Base-by-base conservation (phyloP, 1,284 basidiomycete genomes). In the Apiotrichum sp. region DNA sequence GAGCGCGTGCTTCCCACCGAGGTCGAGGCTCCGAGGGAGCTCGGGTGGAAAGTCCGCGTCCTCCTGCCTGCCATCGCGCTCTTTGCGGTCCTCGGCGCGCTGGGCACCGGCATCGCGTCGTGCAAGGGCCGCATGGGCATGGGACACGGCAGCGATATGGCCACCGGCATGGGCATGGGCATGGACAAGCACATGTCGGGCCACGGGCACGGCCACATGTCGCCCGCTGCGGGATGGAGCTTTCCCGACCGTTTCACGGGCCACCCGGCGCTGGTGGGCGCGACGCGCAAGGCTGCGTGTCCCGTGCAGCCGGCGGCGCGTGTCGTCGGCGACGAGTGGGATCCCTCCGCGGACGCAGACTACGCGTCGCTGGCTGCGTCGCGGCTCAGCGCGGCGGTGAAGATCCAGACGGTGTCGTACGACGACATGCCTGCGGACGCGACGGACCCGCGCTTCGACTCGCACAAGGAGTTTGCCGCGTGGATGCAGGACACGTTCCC, bases 401-500 rank as follows among this genome's bases (percentile, higher is more conserved):
- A 73, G 54, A 68, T 72, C 52, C 54, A 76, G 44, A 72, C 78
- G 14, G 74, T 76, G 35, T 75, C 73, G 2, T 78, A 65, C 56
- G 78, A 80, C 58, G 66, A 77, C 54, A 60, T 68, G n/a, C 60
- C 65, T 1, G 56, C 69, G 13, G 63, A 67, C 42, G 59, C 63
- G 3, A 57, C 65, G 43, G 69, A 78, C 63, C 62, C 71, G 0
- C 59, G 65, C 4, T 78, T 73, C 56, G 69, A 74, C 16, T 68
- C 68, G 13, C 70, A 77, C 40, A 65, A 56, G 47, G 60, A 64
- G 14, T 73, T 79, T 40, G 69, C 73, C 39, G 43, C 66, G 14
- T 79, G 73, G 62, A 62, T 80, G 53, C 64, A 72, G 42, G 42
- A 57, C n/a, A 72, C 77, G 35, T 79, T 69, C 59, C 74, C 78